Percentiles rank a stretch among this genome's conserved stretches.
These are phyloP conservation scores for Umbelopsis isabellina DNA, from an alignment of 192 early-diverging fungal genomes.

Conservation along the genomic window DNA sequence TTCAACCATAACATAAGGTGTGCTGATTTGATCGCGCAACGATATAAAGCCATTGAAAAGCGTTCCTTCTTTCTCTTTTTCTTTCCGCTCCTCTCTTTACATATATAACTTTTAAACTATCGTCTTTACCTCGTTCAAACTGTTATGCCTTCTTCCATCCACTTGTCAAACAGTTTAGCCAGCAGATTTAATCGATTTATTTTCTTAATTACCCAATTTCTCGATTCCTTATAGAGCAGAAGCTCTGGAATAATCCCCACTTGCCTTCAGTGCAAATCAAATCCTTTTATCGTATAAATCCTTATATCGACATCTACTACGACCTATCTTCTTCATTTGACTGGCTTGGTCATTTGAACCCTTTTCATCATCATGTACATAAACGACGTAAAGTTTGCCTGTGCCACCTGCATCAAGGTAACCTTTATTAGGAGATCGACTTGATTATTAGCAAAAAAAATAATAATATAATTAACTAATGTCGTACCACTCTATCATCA, in stretches of 20 bases:
- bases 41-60: neutral
- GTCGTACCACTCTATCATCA: neutral
- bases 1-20: neutral
- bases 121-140: no score
- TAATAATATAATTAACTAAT: neutral
- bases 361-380: slow-evolving; percentile 21
- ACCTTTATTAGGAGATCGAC: neutral
- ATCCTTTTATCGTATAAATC: no score
- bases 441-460: no score
- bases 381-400: slow-evolving; percentile 39
- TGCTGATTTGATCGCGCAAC: neutral
- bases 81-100: slow-evolving; percentile 3
- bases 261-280: no score
- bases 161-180: no score
- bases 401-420: slow-evolving; percentile 40
- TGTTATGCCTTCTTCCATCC: no score
- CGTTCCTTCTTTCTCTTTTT: slow-evolving; percentile 15
- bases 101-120: neutral
- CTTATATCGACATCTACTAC: neutral
- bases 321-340: neutral
- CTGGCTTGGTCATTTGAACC: neutral
- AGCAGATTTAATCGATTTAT: no score
- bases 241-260: no score
- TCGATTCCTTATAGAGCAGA: no score
- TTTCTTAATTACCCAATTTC: no score